Evolutionary conservation across 352 stramenopile species (phyloP).

Genomic region (Vaucheria bursata): DNA sequence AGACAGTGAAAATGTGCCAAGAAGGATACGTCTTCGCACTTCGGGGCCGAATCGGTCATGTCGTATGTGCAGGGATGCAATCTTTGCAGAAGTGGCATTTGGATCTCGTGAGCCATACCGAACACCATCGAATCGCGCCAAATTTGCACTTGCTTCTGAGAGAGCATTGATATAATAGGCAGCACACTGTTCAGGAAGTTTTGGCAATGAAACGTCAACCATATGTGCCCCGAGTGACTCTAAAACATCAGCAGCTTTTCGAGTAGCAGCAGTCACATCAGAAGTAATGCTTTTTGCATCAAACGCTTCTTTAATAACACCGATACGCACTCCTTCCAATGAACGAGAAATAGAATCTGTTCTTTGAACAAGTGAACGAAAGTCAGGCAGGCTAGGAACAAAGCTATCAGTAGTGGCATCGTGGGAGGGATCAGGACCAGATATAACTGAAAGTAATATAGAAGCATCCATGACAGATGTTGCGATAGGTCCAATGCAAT

Average conservation of each 20-base stretch:
- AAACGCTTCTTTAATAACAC: neutral
- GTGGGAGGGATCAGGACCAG: constrained; percentile 16
- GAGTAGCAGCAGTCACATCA: constrained; percentile 17
- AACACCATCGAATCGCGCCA: constrained; percentile 92
- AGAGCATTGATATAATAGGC: constrained; percentile 96
- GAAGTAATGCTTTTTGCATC: neutral
- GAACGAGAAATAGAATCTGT: too few relatives aligned
- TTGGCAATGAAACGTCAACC: constrained; percentile 41
- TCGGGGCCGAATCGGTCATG: constrained; percentile 44
- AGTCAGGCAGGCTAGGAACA: constrained; percentile 35
- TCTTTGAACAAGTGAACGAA: too few relatives aligned
- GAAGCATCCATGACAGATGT: constrained; percentile 32
- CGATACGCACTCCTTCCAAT: neutral
- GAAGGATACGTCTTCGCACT: constrained; percentile 6
- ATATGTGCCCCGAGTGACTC: constrained; percentile 28
- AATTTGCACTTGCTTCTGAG: constrained; percentile 93
- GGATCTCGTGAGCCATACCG: constrained; percentile 61
- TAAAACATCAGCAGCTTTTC: neutral
- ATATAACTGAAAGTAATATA: constrained; percentile 24
- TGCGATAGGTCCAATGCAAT: constrained; percentile 44
- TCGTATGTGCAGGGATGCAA: constrained; percentile 31
- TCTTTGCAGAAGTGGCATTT: constrained; percentile 25
- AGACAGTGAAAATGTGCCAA: neutral
- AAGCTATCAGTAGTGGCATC: constrained; percentile 27
- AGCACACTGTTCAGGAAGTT: constrained; percentile 49